These are phyloP conservation scores for Dactylonectria macrodidyma DNA, from an alignment of 2,329 filamentous ascomycete species.

Conservation along the genomic window DNA sequence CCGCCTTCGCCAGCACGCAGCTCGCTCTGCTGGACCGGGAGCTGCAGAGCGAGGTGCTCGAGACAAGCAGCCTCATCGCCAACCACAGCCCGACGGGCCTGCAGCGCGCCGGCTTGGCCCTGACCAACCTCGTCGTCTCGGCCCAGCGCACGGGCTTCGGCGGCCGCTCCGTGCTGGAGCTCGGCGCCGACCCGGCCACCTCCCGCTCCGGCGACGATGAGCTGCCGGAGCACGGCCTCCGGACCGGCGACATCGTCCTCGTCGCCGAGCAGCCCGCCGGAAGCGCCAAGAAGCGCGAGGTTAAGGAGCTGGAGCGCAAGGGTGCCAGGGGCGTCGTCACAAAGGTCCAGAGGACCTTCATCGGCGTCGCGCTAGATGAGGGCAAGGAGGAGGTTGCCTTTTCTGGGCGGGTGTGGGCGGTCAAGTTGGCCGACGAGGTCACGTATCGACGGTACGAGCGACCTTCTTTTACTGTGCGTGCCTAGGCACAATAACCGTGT, in stretches of 20 bases:
- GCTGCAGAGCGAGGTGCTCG: constrained; percentile 79
- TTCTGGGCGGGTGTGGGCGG: constrained; percentile 71
- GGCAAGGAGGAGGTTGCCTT: constrained; percentile 66
- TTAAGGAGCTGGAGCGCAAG: constrained; percentile 77
- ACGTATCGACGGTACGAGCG: constrained; percentile 70
- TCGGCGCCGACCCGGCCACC: constrained; percentile 80
- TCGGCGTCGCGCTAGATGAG: constrained; percentile 80
- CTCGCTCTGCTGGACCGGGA: constrained; percentile 79
- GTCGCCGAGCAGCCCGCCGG: constrained; percentile 83
- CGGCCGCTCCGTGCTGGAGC: constrained; percentile 90
- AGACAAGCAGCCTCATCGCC: constrained; percentile 77
- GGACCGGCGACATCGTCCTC: constrained; percentile 83
- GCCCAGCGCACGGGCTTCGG: constrained; percentile 90
- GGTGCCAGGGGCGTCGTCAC: constrained; percentile 81
- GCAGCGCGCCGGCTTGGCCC: constrained; percentile 82
- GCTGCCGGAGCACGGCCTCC: constrained; percentile 82
- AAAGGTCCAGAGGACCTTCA: constrained; percentile 68
- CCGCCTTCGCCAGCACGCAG: constrained; percentile 79
- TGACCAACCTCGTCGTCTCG: constrained; percentile 81
- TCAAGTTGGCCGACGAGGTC: constrained; percentile 79
- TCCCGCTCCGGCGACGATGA: constrained; percentile 62
- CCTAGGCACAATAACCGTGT: neutral
- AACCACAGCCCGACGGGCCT: constrained; percentile 78
- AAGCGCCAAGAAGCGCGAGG: constrained; percentile 79
- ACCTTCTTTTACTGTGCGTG: neutral